Base-by-base conservation (phyloP, 164 flowering plant species). In the Kalanchoe fedtschenkoi region DNA sequence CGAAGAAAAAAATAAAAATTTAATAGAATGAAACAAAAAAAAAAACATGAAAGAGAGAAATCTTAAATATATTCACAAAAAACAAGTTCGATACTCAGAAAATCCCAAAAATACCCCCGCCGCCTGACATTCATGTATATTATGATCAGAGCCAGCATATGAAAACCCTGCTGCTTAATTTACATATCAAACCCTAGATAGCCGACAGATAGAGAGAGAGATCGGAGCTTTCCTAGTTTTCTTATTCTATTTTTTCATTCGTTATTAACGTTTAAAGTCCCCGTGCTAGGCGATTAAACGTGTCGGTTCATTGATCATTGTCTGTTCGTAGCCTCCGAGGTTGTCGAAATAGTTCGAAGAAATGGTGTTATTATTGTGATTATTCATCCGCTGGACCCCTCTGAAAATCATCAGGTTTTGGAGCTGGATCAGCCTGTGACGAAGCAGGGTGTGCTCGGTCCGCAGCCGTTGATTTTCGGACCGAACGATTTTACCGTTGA, bases 401-500 rank as follows among this genome's bases (percentile, higher is more conserved):
- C 76, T 74, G 41, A 71, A 60, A 28, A 68, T n/a, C 69, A 84
- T 61, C 16, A 74, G 60, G 66, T 76, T 78, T 30, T 71, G 75
- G 34, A 85, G 70, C 34, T 79, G 77, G 59, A 77, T 71, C 43
- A 87, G 65, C 43, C 72, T 78, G 7, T 68, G 78, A 6, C 71
- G 77, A 59, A 85, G 83, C 37, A 62, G n/a, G 19, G 17, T 61
- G 13, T 71, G 65, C 38, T 89, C 90, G 1, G 77, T 68, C 22
- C 58, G 71, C 53, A 89, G 83, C 69, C 70, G 71, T n/a, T 74
- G 75, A 71, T 86, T 87, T 0, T 87, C 86, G 9, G 54, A 69
- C 51, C 70, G 63, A 21, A 79, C 65, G 1, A 71, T 61, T 7
- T 70, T 69, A 55, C 63, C 53, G 39, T 79, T 75, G 32, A 73